Evolutionary conservation across 2,329 filamentous ascomycete genomes (phyloP).

Genomic region (Aspergillus flavus): DNA sequence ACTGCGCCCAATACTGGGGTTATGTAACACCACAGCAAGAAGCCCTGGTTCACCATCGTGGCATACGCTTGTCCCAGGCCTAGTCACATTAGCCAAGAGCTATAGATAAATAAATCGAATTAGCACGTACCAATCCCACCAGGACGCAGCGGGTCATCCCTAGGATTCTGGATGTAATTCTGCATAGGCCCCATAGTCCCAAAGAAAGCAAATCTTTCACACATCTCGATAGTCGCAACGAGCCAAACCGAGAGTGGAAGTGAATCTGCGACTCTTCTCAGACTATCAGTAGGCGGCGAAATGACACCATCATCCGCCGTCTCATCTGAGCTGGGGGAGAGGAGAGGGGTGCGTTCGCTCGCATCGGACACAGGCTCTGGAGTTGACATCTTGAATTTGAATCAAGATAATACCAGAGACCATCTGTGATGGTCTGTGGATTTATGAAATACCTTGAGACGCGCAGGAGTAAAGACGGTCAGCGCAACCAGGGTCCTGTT

Average conservation of each 20-base stretch:
- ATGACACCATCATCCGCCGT: background rate
- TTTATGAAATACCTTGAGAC: background rate
- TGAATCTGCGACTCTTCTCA: background rate
- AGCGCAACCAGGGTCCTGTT: background rate
- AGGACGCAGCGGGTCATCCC: background rate
- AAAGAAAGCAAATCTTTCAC: constrained; percentile 12
- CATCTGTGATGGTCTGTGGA: background rate
- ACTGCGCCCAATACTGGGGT: constrained; percentile 54
- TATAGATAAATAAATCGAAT: background rate
- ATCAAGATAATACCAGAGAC: background rate
- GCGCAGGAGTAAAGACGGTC: background rate
- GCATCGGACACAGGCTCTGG: background rate
- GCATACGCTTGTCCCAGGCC: constrained; percentile 10
- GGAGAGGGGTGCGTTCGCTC: background rate
- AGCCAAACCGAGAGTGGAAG: constrained; percentile 7
- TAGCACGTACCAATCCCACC: background rate
- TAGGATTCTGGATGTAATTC: background rate
- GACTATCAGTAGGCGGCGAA: background rate
- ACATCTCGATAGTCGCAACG: constrained; percentile 12
- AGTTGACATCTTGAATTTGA: background rate
- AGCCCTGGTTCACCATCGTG: constrained; percentile 20
- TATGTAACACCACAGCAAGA: constrained; percentile 48
- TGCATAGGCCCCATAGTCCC: constrained; percentile 10
- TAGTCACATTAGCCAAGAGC: constrained; percentile 4
- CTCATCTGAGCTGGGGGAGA: background rate